phyloP scores from a whole-genome alignment of 2,329 filamentous ascomycete species.

The Fusarium setosum region DNA sequence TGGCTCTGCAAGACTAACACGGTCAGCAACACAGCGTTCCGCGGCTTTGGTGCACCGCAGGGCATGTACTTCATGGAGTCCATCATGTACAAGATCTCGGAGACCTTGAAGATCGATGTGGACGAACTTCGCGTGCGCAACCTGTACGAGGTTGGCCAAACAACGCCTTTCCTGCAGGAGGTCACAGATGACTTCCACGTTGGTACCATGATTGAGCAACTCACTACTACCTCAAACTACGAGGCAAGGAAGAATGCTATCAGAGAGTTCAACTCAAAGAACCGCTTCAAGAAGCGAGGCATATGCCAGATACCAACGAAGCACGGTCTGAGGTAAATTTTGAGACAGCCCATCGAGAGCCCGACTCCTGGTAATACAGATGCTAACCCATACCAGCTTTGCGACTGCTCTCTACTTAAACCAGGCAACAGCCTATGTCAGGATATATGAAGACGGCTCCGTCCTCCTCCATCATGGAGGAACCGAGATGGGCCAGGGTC shows the following conservation, averaged over 20 bases:
- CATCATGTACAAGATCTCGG: constrained; percentile 6
- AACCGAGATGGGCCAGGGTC: constrained; percentile 93
- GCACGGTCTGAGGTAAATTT: constrained; percentile 88
- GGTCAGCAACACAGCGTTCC: constrained; percentile 17
- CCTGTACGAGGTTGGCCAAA: constrained; percentile 10
- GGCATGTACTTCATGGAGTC: constrained; percentile 17
- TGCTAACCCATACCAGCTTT: neutral
- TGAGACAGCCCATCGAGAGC: neutral
- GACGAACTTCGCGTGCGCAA: constrained; percentile 3
- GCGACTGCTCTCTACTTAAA: constrained; percentile 93
- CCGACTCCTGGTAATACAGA: no score
- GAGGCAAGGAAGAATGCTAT: constrained; percentile 2
- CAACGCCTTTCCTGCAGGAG: constrained; percentile 14
- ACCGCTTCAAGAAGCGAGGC: constrained; percentile 92
- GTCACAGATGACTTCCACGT: constrained; percentile 13
- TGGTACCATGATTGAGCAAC: constrained; percentile 5
- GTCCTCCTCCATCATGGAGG: constrained; percentile 90
- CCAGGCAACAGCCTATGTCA: constrained; percentile 88
- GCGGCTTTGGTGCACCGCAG: constrained; percentile 12
- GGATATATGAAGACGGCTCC: constrained; percentile 92
- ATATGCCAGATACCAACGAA: constrained; percentile 86
- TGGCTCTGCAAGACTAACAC: constrained; percentile 62
- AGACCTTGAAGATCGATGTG: constrained; percentile 8
- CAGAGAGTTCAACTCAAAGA: constrained; percentile 76
- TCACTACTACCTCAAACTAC: neutral